Percentiles rank a stretch among this genome's conserved stretches.
Conservation (phyloP, 176 grass and related monocot genomes). For the Phoenix roebelenii region DNA sequence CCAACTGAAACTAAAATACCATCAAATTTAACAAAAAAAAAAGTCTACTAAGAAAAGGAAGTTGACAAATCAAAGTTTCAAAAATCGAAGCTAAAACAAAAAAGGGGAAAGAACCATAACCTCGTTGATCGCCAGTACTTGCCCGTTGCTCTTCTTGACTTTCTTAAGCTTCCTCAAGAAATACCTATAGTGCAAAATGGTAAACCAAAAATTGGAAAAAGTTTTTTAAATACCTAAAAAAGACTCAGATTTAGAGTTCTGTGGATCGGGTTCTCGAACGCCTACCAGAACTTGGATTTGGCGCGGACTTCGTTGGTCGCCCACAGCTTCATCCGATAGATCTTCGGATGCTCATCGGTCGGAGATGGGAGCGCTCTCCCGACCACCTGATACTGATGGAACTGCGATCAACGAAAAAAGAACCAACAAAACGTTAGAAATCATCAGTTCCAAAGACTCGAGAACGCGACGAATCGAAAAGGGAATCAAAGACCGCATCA, state of each 20-base stretch:
- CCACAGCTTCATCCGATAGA: slow-evolving; percentile 90
- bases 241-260: no score
- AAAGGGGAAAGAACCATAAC: slow-evolving; percentile 5
- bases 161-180: slow-evolving; percentile 87
- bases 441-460: neutral
- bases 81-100: neutral
- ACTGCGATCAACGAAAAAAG: slow-evolving; percentile 12
- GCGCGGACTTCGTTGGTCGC: slow-evolving; percentile 75
- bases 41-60: no score
- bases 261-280: no score
- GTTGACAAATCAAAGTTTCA: no score
- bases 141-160: slow-evolving; percentile 88
- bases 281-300: slow-evolving; percentile 79
- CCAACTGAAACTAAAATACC: no score
- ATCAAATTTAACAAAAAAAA: no score
- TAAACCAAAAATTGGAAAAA: neutral
- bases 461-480: neutral
- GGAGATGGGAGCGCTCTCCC: slow-evolving; percentile 56
- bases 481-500: neutral
- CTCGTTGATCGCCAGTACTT: slow-evolving; percentile 73
- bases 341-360: slow-evolving; percentile 71
- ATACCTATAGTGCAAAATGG: slow-evolving; percentile 28
- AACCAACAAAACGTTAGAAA: neutral
- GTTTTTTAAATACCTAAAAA: no score
- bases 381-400: slow-evolving; percentile 91